Percentiles rank a stretch among this genome's conserved stretches.
phyloP scores from a whole-genome alignment of 2,329 filamentous ascomycete genomes.

The Biscogniauxia sp. region DNA sequence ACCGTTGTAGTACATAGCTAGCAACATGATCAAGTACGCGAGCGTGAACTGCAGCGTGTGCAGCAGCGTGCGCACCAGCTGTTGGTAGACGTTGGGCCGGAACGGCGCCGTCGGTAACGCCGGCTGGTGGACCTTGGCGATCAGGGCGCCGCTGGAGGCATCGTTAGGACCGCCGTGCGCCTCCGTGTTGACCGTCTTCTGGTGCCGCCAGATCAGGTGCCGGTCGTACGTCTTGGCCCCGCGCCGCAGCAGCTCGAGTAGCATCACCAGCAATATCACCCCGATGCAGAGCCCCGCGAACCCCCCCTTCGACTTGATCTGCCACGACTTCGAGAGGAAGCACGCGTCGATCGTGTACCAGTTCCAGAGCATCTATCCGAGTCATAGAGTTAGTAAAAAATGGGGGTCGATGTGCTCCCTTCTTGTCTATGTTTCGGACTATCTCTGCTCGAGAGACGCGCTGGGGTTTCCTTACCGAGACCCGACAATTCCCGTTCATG shows the following conservation, averaged over 20 bases:
- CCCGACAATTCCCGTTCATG: conserved; percentile 15
- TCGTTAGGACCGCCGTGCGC: conserved; percentile 12
- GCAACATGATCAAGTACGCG: conserved; percentile 77
- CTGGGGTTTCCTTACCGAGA: conserved; percentile 22
- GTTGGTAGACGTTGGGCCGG: conserved; percentile 62
- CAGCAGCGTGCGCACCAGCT: conserved; percentile 63
- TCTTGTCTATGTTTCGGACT: no score
- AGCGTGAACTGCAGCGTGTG: conserved; percentile 72
- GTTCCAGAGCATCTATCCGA: conserved; percentile 78
- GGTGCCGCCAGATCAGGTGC: conserved; percentile 48
- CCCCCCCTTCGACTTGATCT: conserved; percentile 64
- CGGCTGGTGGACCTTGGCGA: conserved; percentile 10
- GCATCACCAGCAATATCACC: conserved; percentile 69
- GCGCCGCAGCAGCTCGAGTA: conserved; percentile 71
- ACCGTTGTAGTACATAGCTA: conserved; percentile 61
- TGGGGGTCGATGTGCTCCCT: no score
- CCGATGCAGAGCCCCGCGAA: conserved; percentile 81
- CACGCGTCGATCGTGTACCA: conserved; percentile 71
- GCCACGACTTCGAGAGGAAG: conserved; percentile 73
- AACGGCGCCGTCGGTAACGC: conserved; percentile 28
- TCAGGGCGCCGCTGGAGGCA: conserved; percentile 26
- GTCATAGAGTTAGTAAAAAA: neutral
- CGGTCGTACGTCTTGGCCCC: conserved; percentile 69
- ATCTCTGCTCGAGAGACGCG: neutral
- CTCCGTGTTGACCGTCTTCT: conserved; percentile 39